Conservation (phyloP, 2,329 filamentous ascomycete species). For the Colletotrichum incanum region DNA sequence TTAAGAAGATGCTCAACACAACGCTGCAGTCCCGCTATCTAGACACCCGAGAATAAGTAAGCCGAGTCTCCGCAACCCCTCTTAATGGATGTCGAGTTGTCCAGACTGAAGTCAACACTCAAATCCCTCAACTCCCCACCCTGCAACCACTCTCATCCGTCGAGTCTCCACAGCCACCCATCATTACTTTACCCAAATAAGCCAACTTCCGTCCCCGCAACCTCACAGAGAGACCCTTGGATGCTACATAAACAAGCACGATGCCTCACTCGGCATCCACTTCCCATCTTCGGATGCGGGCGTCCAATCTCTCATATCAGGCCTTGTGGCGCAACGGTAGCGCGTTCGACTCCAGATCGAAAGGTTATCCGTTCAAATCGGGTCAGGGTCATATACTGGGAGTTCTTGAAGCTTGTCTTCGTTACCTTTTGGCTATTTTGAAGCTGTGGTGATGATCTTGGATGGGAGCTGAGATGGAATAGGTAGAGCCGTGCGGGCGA, state of each 20-base stretch:
- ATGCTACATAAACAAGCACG: neutral
- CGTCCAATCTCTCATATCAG: neutral
- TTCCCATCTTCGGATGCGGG: neutral
- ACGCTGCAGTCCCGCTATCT: neutral
- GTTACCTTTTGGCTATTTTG: neutral
- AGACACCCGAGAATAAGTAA: too few relatives aligned
- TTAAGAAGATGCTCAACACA: neutral
- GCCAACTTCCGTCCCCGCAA: neutral
- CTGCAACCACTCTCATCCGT: neutral
- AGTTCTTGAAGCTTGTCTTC: neutral
- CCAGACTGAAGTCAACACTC: neutral
- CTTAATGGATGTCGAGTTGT: neutral
- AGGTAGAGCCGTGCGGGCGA: neutral
- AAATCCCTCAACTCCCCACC: neutral
- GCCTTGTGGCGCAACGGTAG: conserved; percentile 20
- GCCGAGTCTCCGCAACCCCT: neutral
- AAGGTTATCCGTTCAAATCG: conserved; percentile 24
- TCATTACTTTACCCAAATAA: neutral
- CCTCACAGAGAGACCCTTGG: neutral
- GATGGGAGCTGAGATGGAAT: neutral
- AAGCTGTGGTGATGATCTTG: neutral
- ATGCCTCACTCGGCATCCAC: neutral
- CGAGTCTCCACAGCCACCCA: neutral
- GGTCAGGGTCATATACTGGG: neutral
- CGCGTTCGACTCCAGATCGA: conserved; percentile 22